These are phyloP conservation scores for Boletus coccyginus DNA, from an alignment of 768 basidiomycete species.

Conservation along the genomic window DNA sequence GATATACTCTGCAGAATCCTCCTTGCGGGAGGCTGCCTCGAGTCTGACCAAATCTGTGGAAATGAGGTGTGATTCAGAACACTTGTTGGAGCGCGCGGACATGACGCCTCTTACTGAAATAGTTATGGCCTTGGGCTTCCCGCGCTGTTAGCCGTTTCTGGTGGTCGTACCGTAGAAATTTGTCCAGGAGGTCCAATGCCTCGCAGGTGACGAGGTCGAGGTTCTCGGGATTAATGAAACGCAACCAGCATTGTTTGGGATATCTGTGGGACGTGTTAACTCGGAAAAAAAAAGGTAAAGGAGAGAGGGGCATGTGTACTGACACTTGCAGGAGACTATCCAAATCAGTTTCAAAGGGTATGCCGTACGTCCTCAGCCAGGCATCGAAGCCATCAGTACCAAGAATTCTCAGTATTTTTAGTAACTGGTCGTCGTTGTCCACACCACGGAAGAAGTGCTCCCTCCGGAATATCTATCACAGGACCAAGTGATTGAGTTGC, in stretches of 20 bases:
- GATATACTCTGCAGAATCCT: conserved; percentile 39
- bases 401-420: conserved; percentile 65
- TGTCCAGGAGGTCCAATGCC: conserved; percentile 65
- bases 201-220: conserved; percentile 58
- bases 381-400: conserved; percentile 64
- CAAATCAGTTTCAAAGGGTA: conserved; percentile 62
- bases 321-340: conserved; percentile 54
- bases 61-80: conserved; percentile 19
- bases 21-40: conserved; percentile 43
- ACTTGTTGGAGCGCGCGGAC: conserved; percentile 15
- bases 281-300: background rate
- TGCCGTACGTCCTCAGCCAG: conserved; percentile 59
- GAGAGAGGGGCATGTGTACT: conserved; percentile 12
- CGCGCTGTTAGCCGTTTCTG: conserved; percentile 63
- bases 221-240: conserved; percentile 58
- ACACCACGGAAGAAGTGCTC: conserved; percentile 76
- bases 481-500: background rate
- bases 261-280: conserved; percentile 37
- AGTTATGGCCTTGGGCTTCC: conserved; percentile 65
- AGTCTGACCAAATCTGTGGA: conserved; percentile 45
- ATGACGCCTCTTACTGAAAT: conserved; percentile 48
- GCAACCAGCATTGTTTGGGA: conserved; percentile 61
- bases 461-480: conserved; percentile 59
- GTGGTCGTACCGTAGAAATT: conserved; percentile 67
- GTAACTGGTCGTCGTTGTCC: conserved; percentile 71